These are phyloP conservation scores for Phytophthora podocarpi DNA, from an alignment of 352 stramenopile species.

Conservation along the genomic window DNA sequence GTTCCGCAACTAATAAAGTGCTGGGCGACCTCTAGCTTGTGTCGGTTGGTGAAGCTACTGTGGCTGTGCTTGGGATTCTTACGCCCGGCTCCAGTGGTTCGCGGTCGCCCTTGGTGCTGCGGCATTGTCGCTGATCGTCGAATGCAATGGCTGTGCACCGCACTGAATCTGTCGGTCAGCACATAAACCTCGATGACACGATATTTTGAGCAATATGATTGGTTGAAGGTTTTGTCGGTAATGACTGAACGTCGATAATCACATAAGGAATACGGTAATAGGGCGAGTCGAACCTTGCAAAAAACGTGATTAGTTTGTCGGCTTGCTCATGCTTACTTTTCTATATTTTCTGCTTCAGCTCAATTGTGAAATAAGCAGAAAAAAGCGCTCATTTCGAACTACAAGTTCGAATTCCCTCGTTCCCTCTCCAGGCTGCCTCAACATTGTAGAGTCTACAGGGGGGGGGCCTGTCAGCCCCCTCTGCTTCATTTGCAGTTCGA, in stretches of 20 bases:
- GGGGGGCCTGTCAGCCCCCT: too few relatives aligned
- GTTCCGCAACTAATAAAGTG: background rate
- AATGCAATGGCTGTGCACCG: too few relatives aligned
- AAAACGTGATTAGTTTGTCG: too few relatives aligned
- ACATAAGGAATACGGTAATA: slow-evolving; percentile 2
- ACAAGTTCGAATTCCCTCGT: too few relatives aligned
- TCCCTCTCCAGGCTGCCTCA: too few relatives aligned
- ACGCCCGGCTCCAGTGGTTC: background rate
- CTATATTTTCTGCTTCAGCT: too few relatives aligned
- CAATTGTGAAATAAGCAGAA: too few relatives aligned
- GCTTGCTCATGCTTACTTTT: too few relatives aligned
- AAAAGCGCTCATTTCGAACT: too few relatives aligned
- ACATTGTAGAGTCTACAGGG: too few relatives aligned
- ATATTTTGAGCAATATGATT: background rate
- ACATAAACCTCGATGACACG: background rate
- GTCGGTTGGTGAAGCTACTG: background rate
- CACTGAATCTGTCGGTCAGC: background rate
- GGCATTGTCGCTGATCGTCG: background rate
- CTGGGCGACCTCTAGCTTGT: background rate
- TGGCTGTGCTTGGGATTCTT: background rate
- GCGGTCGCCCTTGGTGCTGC: background rate
- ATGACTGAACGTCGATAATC: background rate
- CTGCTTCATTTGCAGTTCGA: too few relatives aligned
- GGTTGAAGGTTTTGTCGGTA: background rate
- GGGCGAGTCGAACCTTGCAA: too few relatives aligned